Evolutionary conservation across 352 stramenopile genomes (phyloP).

Genomic region (Pythium phragmitis): DNA sequence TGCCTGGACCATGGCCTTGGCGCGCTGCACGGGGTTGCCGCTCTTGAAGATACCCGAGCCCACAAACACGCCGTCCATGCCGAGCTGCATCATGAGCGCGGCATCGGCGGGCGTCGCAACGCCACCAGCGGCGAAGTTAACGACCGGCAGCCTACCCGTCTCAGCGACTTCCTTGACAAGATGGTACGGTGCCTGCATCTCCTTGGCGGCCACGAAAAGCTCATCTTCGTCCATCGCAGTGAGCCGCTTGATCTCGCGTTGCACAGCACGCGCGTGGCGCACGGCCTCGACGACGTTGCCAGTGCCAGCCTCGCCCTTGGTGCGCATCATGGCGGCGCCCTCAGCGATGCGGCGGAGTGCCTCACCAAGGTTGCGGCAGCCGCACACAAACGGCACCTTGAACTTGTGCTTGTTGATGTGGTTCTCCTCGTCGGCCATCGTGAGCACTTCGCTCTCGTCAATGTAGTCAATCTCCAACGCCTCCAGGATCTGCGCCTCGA

Average conservation of each 20-base stretch:
- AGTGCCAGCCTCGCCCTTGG: constrained; percentile 98
- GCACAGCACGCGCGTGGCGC: constrained; percentile 92
- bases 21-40: constrained; percentile 92
- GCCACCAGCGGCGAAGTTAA: constrained; percentile 98
- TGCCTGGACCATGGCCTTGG: constrained; percentile 96
- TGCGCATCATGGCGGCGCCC: constrained; percentile 97
- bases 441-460: constrained; percentile 97
- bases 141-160: constrained; percentile 92
- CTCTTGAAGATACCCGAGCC: constrained; percentile 98
- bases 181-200: constrained; percentile 94
- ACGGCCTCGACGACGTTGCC: constrained; percentile 99
- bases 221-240: constrained; percentile 95
- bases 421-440: constrained; percentile 98
- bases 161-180: constrained; percentile 91
- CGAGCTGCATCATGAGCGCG: constrained; percentile 99
- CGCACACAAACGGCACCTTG: constrained; percentile 98
- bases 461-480: constrained; percentile 98
- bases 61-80: constrained; percentile 98
- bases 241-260: constrained; percentile 91
- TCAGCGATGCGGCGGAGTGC: constrained; percentile 94
- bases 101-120: constrained; percentile 98
- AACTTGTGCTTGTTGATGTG: constrained; percentile 97
- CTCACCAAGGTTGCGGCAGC: constrained; percentile 97
- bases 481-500: constrained; percentile 98
- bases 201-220: constrained; percentile 96